Conservation (phyloP, 495 filamentous ascomycete species). For the Annulohypoxylon maeteangense region DNA sequence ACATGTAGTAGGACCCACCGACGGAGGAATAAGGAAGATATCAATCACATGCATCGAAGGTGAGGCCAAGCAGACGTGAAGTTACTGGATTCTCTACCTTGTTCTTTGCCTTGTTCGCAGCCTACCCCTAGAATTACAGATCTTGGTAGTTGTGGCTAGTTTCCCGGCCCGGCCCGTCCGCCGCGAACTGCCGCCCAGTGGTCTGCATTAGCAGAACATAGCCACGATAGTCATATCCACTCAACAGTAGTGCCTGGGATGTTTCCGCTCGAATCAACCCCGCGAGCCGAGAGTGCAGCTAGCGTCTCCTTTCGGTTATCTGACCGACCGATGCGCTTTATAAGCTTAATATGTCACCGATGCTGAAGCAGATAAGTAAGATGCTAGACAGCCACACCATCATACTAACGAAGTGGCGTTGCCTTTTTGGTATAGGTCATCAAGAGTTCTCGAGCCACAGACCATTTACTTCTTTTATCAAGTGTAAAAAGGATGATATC, state of each 20-base stretch:
- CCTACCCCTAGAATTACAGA: neutral
- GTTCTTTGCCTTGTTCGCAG: neutral
- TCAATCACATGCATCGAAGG: conserved; percentile 10
- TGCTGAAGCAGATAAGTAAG: neutral
- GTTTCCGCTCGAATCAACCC: neutral
- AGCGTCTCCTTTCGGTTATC: conserved; percentile 1
- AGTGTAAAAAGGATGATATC: neutral
- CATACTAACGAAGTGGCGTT: conserved; percentile 1
- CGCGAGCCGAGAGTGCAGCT: neutral
- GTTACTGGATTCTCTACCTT: neutral
- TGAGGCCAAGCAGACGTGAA: neutral
- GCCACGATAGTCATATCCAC: neutral
- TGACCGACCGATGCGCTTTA: neutral
- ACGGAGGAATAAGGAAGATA: neutral
- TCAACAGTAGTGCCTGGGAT: neutral
- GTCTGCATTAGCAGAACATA: neutral
- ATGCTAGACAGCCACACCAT: neutral
- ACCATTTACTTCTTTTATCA: neutral
- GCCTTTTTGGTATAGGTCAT: neutral
- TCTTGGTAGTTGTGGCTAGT: conserved; percentile 31
- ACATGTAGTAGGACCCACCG: neutral
- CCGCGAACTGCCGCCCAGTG: conserved; percentile 14
- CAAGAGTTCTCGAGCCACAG: neutral
- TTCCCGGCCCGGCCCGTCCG: conserved; percentile 31
- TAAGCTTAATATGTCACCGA: neutral